A percentile compares a stretch with the other conserved stretches of the same genome.
These are phyloP conservation scores for Auxenochlorella pyrenoidosa DNA, from an alignment of 139 green algal species.

Conservation along the genomic window DNA sequence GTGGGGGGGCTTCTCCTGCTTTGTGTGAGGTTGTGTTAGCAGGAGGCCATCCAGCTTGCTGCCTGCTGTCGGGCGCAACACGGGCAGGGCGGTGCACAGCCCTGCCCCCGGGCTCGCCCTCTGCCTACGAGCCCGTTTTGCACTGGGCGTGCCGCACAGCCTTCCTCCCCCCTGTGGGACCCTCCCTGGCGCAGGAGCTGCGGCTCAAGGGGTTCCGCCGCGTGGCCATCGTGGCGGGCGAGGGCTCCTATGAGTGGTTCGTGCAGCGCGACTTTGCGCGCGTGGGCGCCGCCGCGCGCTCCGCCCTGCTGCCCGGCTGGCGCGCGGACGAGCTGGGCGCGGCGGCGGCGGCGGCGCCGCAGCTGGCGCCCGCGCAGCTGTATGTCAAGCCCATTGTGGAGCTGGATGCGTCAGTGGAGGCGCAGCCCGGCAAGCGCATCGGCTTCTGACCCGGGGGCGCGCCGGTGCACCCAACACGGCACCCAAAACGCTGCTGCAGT, in stretches of 20 bases:
- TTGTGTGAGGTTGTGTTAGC: too few relatives aligned
- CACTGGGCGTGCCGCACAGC: too few relatives aligned
- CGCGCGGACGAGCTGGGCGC: constrained; percentile 48
- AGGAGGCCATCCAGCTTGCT: too few relatives aligned
- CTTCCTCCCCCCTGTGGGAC: too few relatives aligned
- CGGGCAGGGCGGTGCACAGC: too few relatives aligned
- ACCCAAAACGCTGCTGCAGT: too few relatives aligned
- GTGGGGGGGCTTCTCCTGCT: too few relatives aligned
- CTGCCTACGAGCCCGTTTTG: too few relatives aligned
- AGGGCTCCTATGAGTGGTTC: constrained; percentile 56
- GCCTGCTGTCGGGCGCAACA: too few relatives aligned
- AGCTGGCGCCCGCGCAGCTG: constrained; percentile 50
- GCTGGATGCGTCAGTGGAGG: constrained; percentile 40
- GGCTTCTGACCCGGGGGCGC: constrained; percentile 79
- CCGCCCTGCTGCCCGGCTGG: constrained; percentile 34
- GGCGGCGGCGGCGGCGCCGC: not conserved
- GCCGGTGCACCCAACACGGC: too few relatives aligned
- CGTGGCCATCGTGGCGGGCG: constrained; percentile 73
- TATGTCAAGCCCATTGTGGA: constrained; percentile 74
- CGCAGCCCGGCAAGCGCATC: constrained; percentile 78
- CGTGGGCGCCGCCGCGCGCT: constrained; percentile 34
- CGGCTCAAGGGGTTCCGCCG: constrained; percentile 62
- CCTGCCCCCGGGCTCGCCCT: too few relatives aligned
- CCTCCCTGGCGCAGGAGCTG: constrained; percentile 61
- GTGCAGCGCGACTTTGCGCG: constrained; percentile 68